phyloP scores from a whole-genome alignment of 257 asterid species.

The Striga asiatica region DNA sequence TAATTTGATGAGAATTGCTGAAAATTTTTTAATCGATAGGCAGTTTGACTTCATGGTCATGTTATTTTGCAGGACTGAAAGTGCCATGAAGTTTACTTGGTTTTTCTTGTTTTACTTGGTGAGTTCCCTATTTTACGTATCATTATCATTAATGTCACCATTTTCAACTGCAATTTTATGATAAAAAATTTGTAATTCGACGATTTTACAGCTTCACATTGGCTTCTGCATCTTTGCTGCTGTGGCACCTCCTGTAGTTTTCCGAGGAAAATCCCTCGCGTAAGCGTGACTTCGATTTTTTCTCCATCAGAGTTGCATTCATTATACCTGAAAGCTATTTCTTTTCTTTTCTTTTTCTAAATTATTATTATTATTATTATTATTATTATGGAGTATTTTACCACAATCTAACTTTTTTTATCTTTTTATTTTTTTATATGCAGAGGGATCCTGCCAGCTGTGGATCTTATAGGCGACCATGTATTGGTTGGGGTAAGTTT shows the following conservation, averaged over 20 bases:
- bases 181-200: not conserved
- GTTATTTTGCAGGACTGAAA: not conserved
- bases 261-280: slow-evolving; percentile 93
- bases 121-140: not conserved
- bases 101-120: not conserved
- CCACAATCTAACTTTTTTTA: too few species aligned
- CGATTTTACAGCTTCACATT: slow-evolving; percentile 68
- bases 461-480: slow-evolving; percentile 70
- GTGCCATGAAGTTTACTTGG: not conserved
- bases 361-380: not conserved
- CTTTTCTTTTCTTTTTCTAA: not conserved
- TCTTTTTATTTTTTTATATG: slow-evolving; percentile 4
- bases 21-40: not conserved
- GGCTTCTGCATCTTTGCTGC: slow-evolving; percentile 84
- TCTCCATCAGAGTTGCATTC: too few species aligned
- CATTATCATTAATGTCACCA: not conserved
- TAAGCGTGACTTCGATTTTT: slow-evolving; percentile 24
- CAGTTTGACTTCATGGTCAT: not conserved
- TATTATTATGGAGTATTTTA: too few species aligned
- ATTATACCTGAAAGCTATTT: not conserved
- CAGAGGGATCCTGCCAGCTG: slow-evolving; percentile 96
- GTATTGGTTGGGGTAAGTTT: slow-evolving; percentile 81
- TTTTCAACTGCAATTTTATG: not conserved
- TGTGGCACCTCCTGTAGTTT: slow-evolving; percentile 94
- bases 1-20: not conserved